Evolutionary conservation across 257 asterid genomes (phyloP), one percentile per base, ranked within the genome.

Genomic region (Nicotiana tomentosiformis): DNA sequence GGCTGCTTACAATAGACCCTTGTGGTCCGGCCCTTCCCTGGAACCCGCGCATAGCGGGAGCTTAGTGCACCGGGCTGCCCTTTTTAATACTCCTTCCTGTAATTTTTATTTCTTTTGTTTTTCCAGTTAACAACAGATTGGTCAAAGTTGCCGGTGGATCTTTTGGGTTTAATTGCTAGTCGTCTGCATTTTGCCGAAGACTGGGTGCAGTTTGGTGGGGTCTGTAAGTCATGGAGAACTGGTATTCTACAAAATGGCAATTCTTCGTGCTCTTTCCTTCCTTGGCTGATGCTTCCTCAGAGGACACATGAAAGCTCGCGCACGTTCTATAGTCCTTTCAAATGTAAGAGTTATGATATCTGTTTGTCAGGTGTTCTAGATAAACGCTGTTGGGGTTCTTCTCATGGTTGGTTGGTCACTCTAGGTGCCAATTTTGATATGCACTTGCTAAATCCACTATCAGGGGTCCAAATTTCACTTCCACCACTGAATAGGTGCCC

Each of bases 311-410:
- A n/a, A 5, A 66, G 43, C n/a, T 23, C 5, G 33, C 81, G 85
- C 12, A 39, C 33, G 62, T 82, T 83, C 61, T 81, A 49, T 69
- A 39, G 83, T 77, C 85, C 85, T 20, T 86, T 77, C 81, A 81
- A 46, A 53, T 20, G 66, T 20, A 86, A 67, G 74, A 61, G 57
- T 77, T 83, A 66, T 77, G 68, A 58, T 33, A 68, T 83, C 62
- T 12, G 39, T 35, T 64, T 83, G 49, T 83, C 86, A 10, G 85
- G 81, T 67, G 26, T 77, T 67, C 82, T 26, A 11, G 85, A 83
- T 51, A 81, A 76, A 64, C 85, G 85, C 5, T 86, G 87, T 43
- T 83, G 87, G 89, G 89, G 89, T 61, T 86, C 89, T 15, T 78
- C 84, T 83, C 67, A 65, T 58, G 86, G 86, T 39, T 86, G 85